phyloP scores from a whole-genome alignment of 2,329 filamentous ascomycete species.

The Fusarium concolor region DNA sequence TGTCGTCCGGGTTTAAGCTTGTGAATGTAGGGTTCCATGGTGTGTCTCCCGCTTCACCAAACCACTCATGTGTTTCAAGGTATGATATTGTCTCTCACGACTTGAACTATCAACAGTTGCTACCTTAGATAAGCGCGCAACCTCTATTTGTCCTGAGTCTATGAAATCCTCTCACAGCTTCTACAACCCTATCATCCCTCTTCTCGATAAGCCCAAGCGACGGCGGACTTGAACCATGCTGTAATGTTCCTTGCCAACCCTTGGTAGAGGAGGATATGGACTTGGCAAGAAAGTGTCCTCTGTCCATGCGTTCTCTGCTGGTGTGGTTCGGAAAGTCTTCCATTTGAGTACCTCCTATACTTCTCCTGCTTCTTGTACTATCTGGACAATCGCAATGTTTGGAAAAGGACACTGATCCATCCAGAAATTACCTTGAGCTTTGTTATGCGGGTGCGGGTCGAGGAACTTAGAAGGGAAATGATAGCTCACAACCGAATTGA shows the following conservation, averaged over 20 bases:
- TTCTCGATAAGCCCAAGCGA: neutral
- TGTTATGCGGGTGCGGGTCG: neutral
- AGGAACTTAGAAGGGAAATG: neutral
- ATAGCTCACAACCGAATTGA: neutral
- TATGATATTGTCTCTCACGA: neutral
- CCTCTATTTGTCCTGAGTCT: neutral
- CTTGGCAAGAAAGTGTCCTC: slow-evolving; percentile 11
- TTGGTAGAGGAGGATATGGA: slow-evolving; percentile 25
- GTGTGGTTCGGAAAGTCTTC: neutral
- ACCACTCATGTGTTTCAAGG: no score
- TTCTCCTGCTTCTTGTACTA: slow-evolving; percentile 11
- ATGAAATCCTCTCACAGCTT: neutral
- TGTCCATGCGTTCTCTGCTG: slow-evolving; percentile 12
- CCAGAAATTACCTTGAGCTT: neutral
- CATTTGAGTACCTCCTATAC: slow-evolving; percentile 4
- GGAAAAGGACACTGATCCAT: neutral
- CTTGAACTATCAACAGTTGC: accelerated
- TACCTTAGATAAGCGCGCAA: neutral
- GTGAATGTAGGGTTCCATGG: no score
- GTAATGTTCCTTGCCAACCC: neutral
- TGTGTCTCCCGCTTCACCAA: no score
- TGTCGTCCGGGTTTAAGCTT: no score
- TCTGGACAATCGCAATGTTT: neutral
- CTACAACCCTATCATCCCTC: neutral
- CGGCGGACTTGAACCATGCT: neutral